Evolutionary conservation across 495 filamentous ascomycete genomes (phyloP), one percentile per base, ranked within the genome.

Genomic region (Gamarada debralockiae): DNA sequence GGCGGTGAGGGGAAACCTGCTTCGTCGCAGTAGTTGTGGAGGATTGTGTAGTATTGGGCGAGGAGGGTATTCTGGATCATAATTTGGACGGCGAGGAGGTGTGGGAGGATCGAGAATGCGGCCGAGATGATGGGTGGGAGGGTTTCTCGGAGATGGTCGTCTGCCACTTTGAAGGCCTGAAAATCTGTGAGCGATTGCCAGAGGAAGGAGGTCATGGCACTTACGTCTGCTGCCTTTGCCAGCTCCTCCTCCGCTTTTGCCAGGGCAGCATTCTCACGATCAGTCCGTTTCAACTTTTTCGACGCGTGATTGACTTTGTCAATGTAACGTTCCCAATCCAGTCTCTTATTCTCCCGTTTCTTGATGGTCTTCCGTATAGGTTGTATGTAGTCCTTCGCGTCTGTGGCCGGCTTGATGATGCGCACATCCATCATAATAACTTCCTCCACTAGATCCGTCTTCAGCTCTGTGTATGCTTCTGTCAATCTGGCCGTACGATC

Each of bases 321-420:
- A 62, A 91, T 82, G 52, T 83, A 83, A 53, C 85, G 84, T 68
- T 97, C 92, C 61, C 84, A 96, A 65, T 97, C 92, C 40, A 93
- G 61, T 76, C 95, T 87, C 69, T 85, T 90, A 60, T 95, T 86
- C 60, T 95, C 89, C 36, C 92, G 76, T 63, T 89, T 92, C 72
- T 96, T 96, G 66, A 97, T 92, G 2, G 86, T 86, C 69, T 92
- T 96, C 63, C 90, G 86, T 65, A 96, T 74, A 0, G 89, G 86
- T 50, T 80, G 75, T 52, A 96, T 73, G 37, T 66, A 81, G 44
- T 86, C 82, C 62, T 84, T 86, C 2, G 87, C 89, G 45, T 86
- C 78, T 17, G 74, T 75, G 3, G 88, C 85, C 1, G 92, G 90
- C 55, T 75, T 75, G 34, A 95, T 76, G 49, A 96, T 79, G 46